Evolutionary conservation across 2,329 filamentous ascomycete genomes (phyloP).

Genomic region (Ceratocystis cacaofunesta): DNA sequence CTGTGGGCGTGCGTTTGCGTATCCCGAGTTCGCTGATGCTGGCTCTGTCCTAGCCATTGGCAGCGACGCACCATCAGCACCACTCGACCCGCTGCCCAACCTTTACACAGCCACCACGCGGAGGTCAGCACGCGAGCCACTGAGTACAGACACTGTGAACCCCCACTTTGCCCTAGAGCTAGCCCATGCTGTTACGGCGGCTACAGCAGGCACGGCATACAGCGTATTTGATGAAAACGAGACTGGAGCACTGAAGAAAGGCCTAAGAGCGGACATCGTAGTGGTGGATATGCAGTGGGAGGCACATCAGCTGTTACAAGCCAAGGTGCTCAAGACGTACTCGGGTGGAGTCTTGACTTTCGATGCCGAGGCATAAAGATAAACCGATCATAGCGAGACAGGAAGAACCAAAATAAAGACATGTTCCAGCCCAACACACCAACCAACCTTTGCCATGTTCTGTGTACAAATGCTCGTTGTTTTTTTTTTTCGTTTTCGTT

Average conservation of each 20-base stretch:
- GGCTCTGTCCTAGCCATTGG: constrained; percentile 43
- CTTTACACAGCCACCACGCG: constrained; percentile 45
- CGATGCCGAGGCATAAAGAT: background rate
- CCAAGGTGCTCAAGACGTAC: constrained; percentile 38
- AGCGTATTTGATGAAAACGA: constrained; percentile 42
- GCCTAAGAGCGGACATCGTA: constrained; percentile 43
- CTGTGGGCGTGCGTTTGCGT: constrained; percentile 46
- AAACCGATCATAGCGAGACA: background rate
- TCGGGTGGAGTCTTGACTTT: constrained; percentile 33
- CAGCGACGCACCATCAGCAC: constrained; percentile 45
- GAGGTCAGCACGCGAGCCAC: constrained; percentile 36
- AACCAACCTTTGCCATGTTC: background rate
- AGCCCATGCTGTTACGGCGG: constrained; percentile 38
- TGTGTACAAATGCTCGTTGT: background rate
- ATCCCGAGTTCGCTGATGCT: constrained; percentile 42
- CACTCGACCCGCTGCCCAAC: constrained; percentile 39
- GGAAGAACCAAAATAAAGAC: background rate
- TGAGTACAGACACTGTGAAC: constrained; percentile 32
- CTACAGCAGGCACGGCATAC: constrained; percentile 40
- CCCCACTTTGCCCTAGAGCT: constrained; percentile 38
- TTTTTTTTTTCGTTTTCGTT: background rate
- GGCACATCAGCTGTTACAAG: constrained; percentile 31
- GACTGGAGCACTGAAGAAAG: constrained; percentile 37
- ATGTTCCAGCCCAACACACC: background rate
- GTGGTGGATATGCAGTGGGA: constrained; percentile 32